A percentile compares a stretch with the other conserved stretches of the same genome.
Conservation (phyloP, 2,329 filamentous ascomycete species). For the Nigrospora osmanthi region DNA sequence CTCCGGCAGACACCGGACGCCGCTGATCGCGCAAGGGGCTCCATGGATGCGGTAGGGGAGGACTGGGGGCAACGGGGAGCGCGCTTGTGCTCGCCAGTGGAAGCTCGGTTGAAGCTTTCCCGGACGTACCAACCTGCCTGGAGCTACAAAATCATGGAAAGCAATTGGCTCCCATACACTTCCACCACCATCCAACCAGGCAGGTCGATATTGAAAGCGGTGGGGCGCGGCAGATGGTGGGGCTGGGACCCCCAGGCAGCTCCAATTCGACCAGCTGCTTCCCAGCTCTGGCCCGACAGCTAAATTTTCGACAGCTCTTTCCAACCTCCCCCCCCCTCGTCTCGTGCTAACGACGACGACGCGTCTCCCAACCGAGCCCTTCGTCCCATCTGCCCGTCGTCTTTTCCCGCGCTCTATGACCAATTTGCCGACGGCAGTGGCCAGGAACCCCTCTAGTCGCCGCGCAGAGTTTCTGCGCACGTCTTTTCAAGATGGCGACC, state of each 20-base stretch:
- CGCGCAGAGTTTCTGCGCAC: constrained; percentile 24
- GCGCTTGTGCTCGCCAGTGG: not conserved
- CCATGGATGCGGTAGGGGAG: constrained; percentile 11
- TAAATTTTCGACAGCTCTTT: too few relatives aligned
- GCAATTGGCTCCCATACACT: too few relatives aligned
- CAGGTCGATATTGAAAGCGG: not conserved
- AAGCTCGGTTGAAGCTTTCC: not conserved
- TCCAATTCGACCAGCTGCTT: too few relatives aligned
- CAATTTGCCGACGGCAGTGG: too few relatives aligned
- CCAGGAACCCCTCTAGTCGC: constrained; percentile 8
- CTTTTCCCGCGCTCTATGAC: too few relatives aligned
- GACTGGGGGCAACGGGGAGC: not conserved
- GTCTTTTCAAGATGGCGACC: constrained; percentile 67
- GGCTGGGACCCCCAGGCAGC: too few relatives aligned
- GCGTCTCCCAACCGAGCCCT: not conserved
- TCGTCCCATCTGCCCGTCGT: not conserved
- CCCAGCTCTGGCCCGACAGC: too few relatives aligned
- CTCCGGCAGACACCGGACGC: constrained; percentile 18
- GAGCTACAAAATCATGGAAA: not conserved
- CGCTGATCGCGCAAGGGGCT: constrained; percentile 17
- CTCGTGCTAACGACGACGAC: not conserved
- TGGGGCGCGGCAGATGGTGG: not conserved
- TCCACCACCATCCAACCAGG: not conserved
- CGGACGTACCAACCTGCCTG: not conserved
- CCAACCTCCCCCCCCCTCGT: too few relatives aligned